Base-by-base conservation (phyloP, 2,329 filamentous ascomycete genomes). In the Xylogone sp. region DNA sequence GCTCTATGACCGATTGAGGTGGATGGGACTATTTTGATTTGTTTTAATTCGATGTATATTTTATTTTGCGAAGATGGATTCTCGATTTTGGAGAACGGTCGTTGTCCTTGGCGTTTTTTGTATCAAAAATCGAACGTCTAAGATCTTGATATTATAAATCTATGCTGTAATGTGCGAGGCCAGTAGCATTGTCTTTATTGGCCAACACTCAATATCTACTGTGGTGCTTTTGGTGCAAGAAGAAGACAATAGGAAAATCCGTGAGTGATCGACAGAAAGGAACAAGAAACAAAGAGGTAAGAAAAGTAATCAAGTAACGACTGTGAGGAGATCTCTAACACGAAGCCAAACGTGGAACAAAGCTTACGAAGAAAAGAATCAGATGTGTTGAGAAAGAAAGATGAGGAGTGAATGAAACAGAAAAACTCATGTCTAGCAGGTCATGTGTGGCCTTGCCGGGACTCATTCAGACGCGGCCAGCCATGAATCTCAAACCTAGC, bases 371-470 rank as follows among this genome's bases (percentile, higher is more conserved):
- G 51, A 54, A 51, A 24, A 39, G 31, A 45, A 22, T 13, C n/a
- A 39, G n/a, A 39, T 4, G 34, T 4, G 34, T 39, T 16, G 22
- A 51, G 24, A 31, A 50, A 19, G 47, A 43, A 42, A 48, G 34
- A 55, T 42, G 52, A 55, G 34, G 34, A 52, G 45, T 48, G 54
- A 59, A 53, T 60, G 59, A 63, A 64, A 62, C 58, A 22, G 48
- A 54, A 21, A 49, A 55, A 60, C 54, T 60, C 56, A 57, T 53
- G 51, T 53, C 47, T 47, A 48, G 49, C 45, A 34, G 54, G 42
- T 53, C 42, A 52, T 43, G 56, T 16, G 34, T 39, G 34, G 34
- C n/a, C 34, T 39, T 39, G 10, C 34, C 34, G 5, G n/a, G 34
- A 18, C 34, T 39, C 34, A 39, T 39, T 39, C 34, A 39, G 34